Evolutionary conservation across 2,329 filamentous ascomycete genomes (phyloP), one percentile per base, ranked within the genome.

Genomic region (Talaromyces sp.): DNA sequence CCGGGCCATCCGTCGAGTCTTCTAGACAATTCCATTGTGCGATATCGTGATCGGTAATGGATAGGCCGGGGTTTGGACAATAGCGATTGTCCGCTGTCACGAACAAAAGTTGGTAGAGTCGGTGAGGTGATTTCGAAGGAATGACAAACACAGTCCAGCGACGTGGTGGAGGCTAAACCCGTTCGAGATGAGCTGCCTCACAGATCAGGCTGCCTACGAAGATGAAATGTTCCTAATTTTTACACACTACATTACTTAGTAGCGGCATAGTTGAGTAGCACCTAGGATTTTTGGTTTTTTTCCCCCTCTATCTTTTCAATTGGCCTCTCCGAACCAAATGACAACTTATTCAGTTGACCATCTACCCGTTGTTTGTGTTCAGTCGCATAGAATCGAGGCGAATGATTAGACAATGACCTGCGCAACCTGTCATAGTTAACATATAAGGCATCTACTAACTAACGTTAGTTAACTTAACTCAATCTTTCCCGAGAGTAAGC

Each of bases 81-180:
- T 6, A 46, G 42, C 21, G 7, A 46, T 46, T 14, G 12, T 25
- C 23, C 44, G 35, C 8, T 16, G 14, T 16, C 40, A 35, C 7
- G 33, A 35, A 35, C 33, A 8, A 35, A 11, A 33, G 31, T 8
- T 33, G 4, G 5, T 7, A 35, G 33, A 37, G 28, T 14, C 48
- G n/a, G 28, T 54, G 28, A 37, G n/a, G 31, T 21, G 46, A 28
- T 50, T 48, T 9, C n/a, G 31, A 35, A 8, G 18, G 28, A 11
- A 14, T 33, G 28, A 33, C 46, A 31, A 31, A 52, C 21, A 12
- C 4, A 40, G 21, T 44, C 40, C 5, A 42, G 37, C 23, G 21
- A 59, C 16, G 28, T 25, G 46, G 59, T n/a, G 59, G 59, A 61
- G 59, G 59, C 59, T 61, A 61, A 61, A 46, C 59, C 48, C 2